Conservation (phyloP, 768 basidiomycete genomes). For the Boletus patriciae region DNA sequence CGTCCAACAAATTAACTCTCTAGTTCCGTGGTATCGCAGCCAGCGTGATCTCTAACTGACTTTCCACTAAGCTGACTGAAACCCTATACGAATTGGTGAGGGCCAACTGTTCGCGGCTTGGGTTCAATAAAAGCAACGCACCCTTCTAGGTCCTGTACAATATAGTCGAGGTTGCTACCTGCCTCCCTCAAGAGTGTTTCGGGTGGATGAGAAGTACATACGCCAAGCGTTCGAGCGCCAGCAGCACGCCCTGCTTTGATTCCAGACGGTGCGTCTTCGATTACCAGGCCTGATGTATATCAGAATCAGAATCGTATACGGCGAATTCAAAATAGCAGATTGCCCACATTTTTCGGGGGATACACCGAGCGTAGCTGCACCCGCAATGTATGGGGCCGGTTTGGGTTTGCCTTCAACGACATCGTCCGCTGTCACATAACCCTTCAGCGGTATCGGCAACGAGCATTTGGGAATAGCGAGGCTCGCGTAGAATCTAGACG, state of each 20-base stretch:
- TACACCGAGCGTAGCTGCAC: constrained; percentile 56
- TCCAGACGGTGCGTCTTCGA: constrained; percentile 90
- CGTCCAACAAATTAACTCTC: background rate
- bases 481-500: constrained; percentile 70
- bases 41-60: constrained; percentile 25
- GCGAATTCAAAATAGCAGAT: background rate
- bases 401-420: constrained; percentile 78
- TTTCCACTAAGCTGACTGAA: constrained; percentile 19
- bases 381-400: constrained; percentile 83
- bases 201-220: constrained; percentile 76
- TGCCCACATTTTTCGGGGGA: constrained; percentile 57
- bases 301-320: background rate
- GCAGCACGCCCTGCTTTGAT: constrained; percentile 72
- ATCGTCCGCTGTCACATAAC: constrained; percentile 68
- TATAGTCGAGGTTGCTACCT: constrained; percentile 50
- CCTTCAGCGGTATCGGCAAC: constrained; percentile 56
- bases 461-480: constrained; percentile 64
- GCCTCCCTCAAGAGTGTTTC: constrained; percentile 47
- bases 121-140: constrained; percentile 33
- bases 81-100: constrained; percentile 10
- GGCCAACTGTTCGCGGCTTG: background rate
- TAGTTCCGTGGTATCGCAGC: constrained; percentile 14
- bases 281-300: constrained; percentile 63
- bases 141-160: constrained; percentile 69
- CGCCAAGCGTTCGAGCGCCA: constrained; percentile 74